Percentiles rank a stretch among this genome's conserved stretches.
These are phyloP conservation scores for Boletus pseudo-olivaceus DNA, from an alignment of 768 basidiomycete species.

Conservation along the genomic window DNA sequence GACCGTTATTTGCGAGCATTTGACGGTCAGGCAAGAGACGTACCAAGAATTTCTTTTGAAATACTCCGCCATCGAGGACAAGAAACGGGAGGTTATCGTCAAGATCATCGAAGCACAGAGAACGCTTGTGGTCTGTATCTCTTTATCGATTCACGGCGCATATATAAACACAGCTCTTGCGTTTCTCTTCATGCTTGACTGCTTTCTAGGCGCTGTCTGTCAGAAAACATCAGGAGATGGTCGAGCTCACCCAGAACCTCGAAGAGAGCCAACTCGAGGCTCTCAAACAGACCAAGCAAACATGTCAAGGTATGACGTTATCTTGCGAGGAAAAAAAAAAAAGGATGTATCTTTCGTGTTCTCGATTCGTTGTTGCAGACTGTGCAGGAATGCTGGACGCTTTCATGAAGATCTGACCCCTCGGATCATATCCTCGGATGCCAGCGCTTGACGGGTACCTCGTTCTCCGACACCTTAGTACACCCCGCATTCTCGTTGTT, in stretches of 20 bases:
- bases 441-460: not conserved
- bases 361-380: slow-evolving; percentile 5
- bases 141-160: not conserved
- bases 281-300: slow-evolving; percentile 16
- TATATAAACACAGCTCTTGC: not conserved
- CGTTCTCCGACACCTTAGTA: not conserved
- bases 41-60: slow-evolving; percentile 27
- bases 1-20: not conserved
- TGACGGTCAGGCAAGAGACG: slow-evolving; percentile 16
- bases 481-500: not conserved
- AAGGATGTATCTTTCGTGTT: not conserved
- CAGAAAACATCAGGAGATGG: slow-evolving; percentile 24
- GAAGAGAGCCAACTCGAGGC: slow-evolving; percentile 26
- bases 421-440: not conserved
- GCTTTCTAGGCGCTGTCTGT: slow-evolving; percentile 23
- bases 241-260: slow-evolving; percentile 18
- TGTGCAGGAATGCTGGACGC: slow-evolving; percentile 16
- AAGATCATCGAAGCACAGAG: slow-evolving; percentile 24
- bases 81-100: slow-evolving; percentile 25
- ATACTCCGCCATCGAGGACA: slow-evolving; percentile 25
- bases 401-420: slow-evolving; percentile 19
- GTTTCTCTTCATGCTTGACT: not conserved
- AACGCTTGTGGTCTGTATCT: slow-evolving; percentile 23
- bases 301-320: slow-evolving; percentile 19
- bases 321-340: not conserved